Percentiles rank a stretch among this genome's conserved stretches.
phyloP scores from a whole-genome alignment of 768 basidiomycete genomes.

The Agrocybe pediades region DNA sequence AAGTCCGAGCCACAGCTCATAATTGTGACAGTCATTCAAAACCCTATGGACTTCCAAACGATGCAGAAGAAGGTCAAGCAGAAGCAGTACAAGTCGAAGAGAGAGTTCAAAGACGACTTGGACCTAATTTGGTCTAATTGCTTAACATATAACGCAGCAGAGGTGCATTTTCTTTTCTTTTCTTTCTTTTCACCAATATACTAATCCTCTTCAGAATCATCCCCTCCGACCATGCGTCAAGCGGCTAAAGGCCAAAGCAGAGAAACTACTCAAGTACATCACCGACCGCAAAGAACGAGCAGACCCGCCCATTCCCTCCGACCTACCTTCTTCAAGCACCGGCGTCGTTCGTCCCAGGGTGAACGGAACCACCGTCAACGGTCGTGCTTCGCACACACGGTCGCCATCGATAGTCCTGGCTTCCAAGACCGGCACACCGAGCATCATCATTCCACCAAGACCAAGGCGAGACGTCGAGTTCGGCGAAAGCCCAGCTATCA shows the following conservation, averaged over 20 bases:
- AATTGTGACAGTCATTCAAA: constrained; percentile 71
- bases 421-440: constrained; percentile 27
- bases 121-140: constrained; percentile 98
- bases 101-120: constrained; percentile 91
- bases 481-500: constrained; percentile 65
- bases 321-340: constrained; percentile 31
- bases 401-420: constrained; percentile 33
- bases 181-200: neutral
- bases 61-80: constrained; percentile 93
- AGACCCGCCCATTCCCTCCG: constrained; percentile 65
- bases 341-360: constrained; percentile 34
- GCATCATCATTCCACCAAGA: constrained; percentile 19
- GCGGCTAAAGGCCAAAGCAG: constrained; percentile 82
- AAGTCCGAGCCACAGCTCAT: neutral
- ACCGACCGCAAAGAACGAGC: constrained; percentile 84
- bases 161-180: constrained; percentile 54
- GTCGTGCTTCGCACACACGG: constrained; percentile 35
- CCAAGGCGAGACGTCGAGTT: constrained; percentile 52
- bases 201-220: constrained; percentile 74
- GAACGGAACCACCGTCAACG: constrained; percentile 50
- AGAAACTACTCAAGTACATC: constrained; percentile 84
- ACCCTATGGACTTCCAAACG: constrained; percentile 94
- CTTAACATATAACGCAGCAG: constrained; percentile 86
- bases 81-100: constrained; percentile 90
- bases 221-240: constrained; percentile 83